A percentile compares a stretch with the other conserved stretches of the same genome.
Evolutionary conservation across 2,329 filamentous ascomycete genomes (phyloP).

Genomic region (Monilinia polystroma): DNA sequence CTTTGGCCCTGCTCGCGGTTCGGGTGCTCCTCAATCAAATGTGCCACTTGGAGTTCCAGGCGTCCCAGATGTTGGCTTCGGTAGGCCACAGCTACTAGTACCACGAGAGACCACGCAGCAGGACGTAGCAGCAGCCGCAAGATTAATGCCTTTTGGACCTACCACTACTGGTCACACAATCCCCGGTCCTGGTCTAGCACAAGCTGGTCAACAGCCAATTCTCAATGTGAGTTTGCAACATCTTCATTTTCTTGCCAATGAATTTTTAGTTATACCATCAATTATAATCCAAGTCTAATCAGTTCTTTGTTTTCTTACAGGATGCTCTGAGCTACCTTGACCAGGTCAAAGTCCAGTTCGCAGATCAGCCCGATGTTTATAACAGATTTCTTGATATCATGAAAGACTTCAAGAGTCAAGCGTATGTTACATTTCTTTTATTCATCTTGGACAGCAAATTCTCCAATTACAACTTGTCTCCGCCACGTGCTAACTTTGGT

Average conservation of each 20-base stretch:
- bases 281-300: conserved; percentile 24
- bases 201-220: conserved; percentile 77
- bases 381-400: conserved; percentile 97
- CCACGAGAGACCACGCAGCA: conserved; percentile 42
- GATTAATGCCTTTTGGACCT: conserved; percentile 59
- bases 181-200: conserved; percentile 54
- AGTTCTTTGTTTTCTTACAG: conserved; percentile 40
- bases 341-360: conserved; percentile 97
- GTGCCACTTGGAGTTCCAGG: conserved; percentile 57
- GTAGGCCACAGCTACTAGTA: conserved; percentile 45
- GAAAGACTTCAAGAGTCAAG: conserved; percentile 99
- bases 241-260: conserved; percentile 24
- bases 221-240: conserved; percentile 57
- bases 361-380: conserved; percentile 95
- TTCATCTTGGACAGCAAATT: conserved; percentile 5
- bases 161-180: conserved; percentile 39
- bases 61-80: conserved; percentile 62
- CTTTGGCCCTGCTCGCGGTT: conserved; percentile 39
- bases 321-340: conserved; percentile 94
- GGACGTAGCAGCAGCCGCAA: conserved; percentile 55
- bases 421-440: conserved; percentile 54
- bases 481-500: not conserved
- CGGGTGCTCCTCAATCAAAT: conserved; percentile 34
- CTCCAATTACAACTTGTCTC: conserved; percentile 35
- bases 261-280: conserved; percentile 9